These are phyloP conservation scores for Pythium phragmiticola DNA, from an alignment of 352 stramenopile species.

Conservation along the genomic window DNA sequence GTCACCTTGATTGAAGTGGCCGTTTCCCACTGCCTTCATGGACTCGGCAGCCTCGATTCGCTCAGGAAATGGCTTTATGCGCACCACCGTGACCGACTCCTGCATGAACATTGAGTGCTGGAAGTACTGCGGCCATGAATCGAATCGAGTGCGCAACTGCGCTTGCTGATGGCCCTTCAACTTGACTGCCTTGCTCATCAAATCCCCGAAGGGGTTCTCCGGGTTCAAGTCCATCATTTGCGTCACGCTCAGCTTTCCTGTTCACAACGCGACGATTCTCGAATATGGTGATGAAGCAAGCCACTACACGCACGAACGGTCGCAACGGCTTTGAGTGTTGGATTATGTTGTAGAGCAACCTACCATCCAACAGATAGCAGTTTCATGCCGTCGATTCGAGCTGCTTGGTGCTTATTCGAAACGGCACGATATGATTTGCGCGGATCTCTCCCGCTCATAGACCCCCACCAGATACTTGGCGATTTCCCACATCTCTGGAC, in stretches of 20 bases:
- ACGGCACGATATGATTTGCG: constrained; percentile 26
- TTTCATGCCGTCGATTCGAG: constrained; percentile 12
- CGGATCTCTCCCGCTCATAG: constrained; percentile 32
- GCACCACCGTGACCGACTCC: constrained; percentile 55
- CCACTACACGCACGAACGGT: constrained; percentile 10
- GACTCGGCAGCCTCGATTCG: constrained; percentile 50
- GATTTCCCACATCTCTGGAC: constrained; percentile 37
- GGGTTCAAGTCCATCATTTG: constrained; percentile 56
- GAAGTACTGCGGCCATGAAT: constrained; percentile 83
- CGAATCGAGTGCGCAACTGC: constrained; percentile 65
- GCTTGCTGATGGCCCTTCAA: constrained; percentile 82
- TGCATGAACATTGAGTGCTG: constrained; percentile 89
- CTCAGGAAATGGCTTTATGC: constrained; percentile 45
- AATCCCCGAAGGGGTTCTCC: constrained; percentile 74
- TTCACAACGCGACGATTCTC: not conserved
- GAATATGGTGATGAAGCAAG: not conserved
- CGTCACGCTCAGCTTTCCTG: not conserved
- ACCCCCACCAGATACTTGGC: constrained; percentile 29
- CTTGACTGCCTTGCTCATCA: constrained; percentile 87
- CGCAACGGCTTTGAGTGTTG: constrained; percentile 2
- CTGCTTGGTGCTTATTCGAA: constrained; percentile 24
- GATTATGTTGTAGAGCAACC: constrained; percentile 1
- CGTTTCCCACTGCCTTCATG: constrained; percentile 75
- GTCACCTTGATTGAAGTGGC: constrained; percentile 43
- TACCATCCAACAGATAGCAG: constrained; percentile 9